A percentile compares a stretch with the other conserved stretches of the same genome.
phyloP scores from a whole-genome alignment of 257 asterid genomes.

The Penstemon newberryi region DNA sequence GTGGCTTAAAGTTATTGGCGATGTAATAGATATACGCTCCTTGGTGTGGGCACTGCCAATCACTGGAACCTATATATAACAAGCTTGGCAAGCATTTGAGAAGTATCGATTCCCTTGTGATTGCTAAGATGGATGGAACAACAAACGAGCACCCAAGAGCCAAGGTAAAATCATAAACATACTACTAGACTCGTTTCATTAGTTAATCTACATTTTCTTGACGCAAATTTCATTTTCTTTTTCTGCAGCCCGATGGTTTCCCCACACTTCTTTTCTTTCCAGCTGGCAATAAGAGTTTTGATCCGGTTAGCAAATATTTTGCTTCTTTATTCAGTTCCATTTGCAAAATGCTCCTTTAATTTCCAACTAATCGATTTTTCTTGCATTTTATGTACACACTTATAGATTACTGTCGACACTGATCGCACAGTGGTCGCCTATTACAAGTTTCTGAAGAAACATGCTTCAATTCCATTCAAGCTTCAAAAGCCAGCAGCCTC shows the following conservation, averaged over 20 bases:
- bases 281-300: constrained; percentile 96
- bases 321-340: constrained; percentile 17
- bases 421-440: constrained; percentile 90
- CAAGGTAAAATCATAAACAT: constrained; percentile 51
- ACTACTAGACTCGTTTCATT: background rate
- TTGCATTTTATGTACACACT: background rate
- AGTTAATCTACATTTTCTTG: constrained; percentile 6
- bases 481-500: constrained; percentile 64
- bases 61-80: constrained; percentile 82
- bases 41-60: constrained; percentile 96
- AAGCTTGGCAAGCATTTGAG: constrained; percentile 80
- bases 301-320: constrained; percentile 61
- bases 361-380: background rate
- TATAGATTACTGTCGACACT: constrained; percentile 66
- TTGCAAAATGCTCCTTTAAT: constrained; percentile 8
- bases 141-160: constrained; percentile 96
- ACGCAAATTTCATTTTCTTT: constrained; percentile 15
- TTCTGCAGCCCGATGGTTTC: constrained; percentile 82
- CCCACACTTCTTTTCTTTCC: constrained; percentile 96
- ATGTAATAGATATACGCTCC: constrained; percentile 78
- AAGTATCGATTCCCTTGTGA: constrained; percentile 69
- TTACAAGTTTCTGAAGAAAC: constrained; percentile 92
- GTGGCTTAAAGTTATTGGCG: constrained; percentile 19
- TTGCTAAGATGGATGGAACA: constrained; percentile 98
- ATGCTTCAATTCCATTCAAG: constrained; percentile 88